A percentile compares a stretch with the other conserved stretches of the same genome.
These are phyloP conservation scores for Taxawa tesnikishii DNA, from an alignment of 2,329 filamentous ascomycete genomes.

Conservation along the genomic window DNA sequence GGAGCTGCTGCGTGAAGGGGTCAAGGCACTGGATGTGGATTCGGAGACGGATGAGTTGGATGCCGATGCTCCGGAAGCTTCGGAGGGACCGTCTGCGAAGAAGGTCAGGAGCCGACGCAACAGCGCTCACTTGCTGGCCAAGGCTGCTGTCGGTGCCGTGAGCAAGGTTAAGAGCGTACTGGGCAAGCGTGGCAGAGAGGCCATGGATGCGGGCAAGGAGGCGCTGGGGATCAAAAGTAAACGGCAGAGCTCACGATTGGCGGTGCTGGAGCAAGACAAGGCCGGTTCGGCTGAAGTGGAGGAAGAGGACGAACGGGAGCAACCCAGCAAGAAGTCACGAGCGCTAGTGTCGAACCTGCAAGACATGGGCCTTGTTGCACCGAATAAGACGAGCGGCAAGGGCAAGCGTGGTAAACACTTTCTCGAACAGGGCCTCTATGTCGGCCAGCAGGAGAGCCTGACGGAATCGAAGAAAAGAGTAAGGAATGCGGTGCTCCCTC, in stretches of 20 bases:
- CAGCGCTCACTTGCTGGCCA: slow-evolving; percentile 6
- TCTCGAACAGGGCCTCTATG: slow-evolving; percentile 85
- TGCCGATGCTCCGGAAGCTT: slow-evolving; percentile 1
- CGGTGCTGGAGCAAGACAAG: slow-evolving; percentile 1
- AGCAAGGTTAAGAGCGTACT: slow-evolving; percentile 13
- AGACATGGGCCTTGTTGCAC: too few species aligned
- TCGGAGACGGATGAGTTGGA: slow-evolving; percentile 11
- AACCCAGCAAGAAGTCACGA: slow-evolving; percentile 8
- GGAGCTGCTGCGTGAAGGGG: slow-evolving; percentile 23
- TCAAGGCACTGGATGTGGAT: slow-evolving; percentile 36
- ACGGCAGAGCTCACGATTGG: slow-evolving; percentile 2
- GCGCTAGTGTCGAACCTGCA: slow-evolving; percentile 5
- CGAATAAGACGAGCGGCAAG: too few species aligned
- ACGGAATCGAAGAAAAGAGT: slow-evolving; percentile 49
- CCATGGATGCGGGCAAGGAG: slow-evolving; percentile 24
- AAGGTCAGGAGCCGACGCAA: slow-evolving; percentile 5
- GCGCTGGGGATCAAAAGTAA: slow-evolving; percentile 14
- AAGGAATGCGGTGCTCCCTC: too few species aligned
- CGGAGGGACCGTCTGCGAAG: slow-evolving; percentile 2
- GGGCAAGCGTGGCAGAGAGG: slow-evolving; percentile 22
- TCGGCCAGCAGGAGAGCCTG: slow-evolving; percentile 52
- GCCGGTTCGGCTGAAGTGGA: slow-evolving; percentile 3
- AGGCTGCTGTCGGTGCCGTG: slow-evolving; percentile 4
- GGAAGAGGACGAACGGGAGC: slow-evolving; percentile 2
- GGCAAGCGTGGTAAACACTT: too few species aligned